Conservation (phyloP, 1,284 basidiomycete genomes). For the Austropuccinia psidii region DNA sequence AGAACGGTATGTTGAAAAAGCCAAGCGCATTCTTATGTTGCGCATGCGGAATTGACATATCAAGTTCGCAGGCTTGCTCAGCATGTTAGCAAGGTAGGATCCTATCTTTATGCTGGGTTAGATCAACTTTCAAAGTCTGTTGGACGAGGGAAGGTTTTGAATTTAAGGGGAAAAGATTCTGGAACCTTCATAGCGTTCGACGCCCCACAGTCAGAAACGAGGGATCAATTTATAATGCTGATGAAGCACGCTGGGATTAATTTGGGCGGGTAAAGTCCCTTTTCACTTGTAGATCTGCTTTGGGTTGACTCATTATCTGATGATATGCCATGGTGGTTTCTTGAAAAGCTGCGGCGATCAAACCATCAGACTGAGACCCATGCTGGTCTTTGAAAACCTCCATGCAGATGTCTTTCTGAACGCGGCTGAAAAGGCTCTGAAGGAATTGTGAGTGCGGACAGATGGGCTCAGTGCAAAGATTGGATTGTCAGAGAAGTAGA, state of each 20-base stretch:
- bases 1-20: slow-evolving; percentile 40
- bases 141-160: slow-evolving; percentile 39
- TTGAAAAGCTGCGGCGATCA: slow-evolving; percentile 41
- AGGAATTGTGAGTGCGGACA: slow-evolving; percentile 38
- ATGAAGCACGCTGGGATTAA: slow-evolving; percentile 44
- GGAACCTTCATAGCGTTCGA: slow-evolving; percentile 46
- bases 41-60: not conserved
- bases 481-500: too few relatives aligned
- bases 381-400: slow-evolving; percentile 44
- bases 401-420: slow-evolving; percentile 44
- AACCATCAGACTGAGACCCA: slow-evolving; percentile 44
- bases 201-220: slow-evolving; percentile 33
- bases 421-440: slow-evolving; percentile 40
- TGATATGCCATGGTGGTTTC: not conserved
- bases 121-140: slow-evolving; percentile 40
- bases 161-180: slow-evolving; percentile 42
- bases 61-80: slow-evolving; percentile 38
- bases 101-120: slow-evolving; percentile 41
- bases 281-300: not conserved
- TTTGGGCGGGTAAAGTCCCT: slow-evolving; percentile 40
- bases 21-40: not conserved
- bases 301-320: not conserved
- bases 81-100: slow-evolving; percentile 43
- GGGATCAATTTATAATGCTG: slow-evolving; percentile 42
- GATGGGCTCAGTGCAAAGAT: too few relatives aligned